Evolutionary conservation across 2,329 filamentous ascomycete species (phyloP), one percentile per base, ranked within the genome.

Genomic region (Phaeosphaeriaceae sp.): DNA sequence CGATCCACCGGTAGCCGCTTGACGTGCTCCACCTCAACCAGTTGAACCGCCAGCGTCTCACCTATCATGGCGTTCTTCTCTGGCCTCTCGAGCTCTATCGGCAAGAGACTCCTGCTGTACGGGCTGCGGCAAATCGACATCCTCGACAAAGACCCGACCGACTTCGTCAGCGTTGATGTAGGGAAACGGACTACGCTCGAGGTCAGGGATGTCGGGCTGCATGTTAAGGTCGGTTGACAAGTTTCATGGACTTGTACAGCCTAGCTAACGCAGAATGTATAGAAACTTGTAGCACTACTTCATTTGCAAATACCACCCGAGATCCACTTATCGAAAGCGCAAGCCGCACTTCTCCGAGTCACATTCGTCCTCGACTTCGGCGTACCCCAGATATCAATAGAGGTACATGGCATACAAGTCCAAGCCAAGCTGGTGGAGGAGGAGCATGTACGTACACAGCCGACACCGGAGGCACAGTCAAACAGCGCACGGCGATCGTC

Each of bases 291-390:
- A 60, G 84, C 85, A 48, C 78, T 94, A 20, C 82, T 96, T 4
- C 86, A 89, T 67, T 86, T 97, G 36, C 73, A 74, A 45, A 65
- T 77, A 2, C 93, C 93, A 0, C 79, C 88, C 1, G 86, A 86
- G 6, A 86, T 95, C 71, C 84, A 86, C 60, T 82, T 97, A 13
- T 85, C 87, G 52, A 89, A 88, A 73, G 93, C 94, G 56, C 89
- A 88, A 63, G 87, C 97, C 52, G 81, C 90, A 2, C 83, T 90
- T 7, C 85, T 98, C 22, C 90, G 91, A 69, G 82, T 97, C 53
- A 96, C 90, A 7, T 85, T 98, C 51, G 92, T 94, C 13, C 89
- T 95, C 74, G 92, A 97, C 76, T 89, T 97, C 65, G 93, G 93
- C 76, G 90, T 88, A 53, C 93, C 90, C 66, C 89, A 92, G 25